Base-by-base conservation (phyloP, 495 filamentous ascomycete species). In the Gamarada debralockiae region DNA sequence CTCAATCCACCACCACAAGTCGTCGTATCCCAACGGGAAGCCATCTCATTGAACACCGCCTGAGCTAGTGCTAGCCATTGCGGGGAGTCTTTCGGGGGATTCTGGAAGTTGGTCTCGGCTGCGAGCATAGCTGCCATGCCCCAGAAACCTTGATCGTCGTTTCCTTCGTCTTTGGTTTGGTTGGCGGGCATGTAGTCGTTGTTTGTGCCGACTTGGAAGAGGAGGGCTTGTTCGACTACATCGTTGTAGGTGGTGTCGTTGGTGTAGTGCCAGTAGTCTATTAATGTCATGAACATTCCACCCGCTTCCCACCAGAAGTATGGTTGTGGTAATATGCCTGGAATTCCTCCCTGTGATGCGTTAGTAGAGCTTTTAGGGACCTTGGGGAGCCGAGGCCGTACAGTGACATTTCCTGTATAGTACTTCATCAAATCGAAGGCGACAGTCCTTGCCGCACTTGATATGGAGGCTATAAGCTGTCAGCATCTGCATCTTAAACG, bases 61-160 rank as follows among this genome's bases (percentile, higher is more conserved):
- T 92, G 86, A n/a, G 85, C 88, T 47, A 93, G 74, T 3, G 84
- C 85, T 3, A 93, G 71, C 87, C 89, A 93, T 53, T 82, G 78
- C 2, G 87, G 85, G 52, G 83, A 55, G 39, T 65, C 69, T n/a
- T 48, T 33, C 5, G 77, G 75, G 6, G 81, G 84, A 54, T 86
- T 73, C 13, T 75, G 77, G 55, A 81, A 85, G 38, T 78, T 77
- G 50, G 79, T 67, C 64, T 87, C 84, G 27, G 80, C 81, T 8
- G 83, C 84, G 3, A 82, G 74, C 79, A 87, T 82, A 31, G 80
- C 84, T 9, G 84, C 75, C 64, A 87, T 77, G 18, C 70, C 84
- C 85, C 84, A 87, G 61, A 85, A 80, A 8, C 64, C 69, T 68
- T 87, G 84, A 59, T 87, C 84, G 62, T 86, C 82, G 59, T 87